Evolutionary conservation across 805 yeast genomes (phyloP).

Genomic region (Candida parachauliodes): DNA sequence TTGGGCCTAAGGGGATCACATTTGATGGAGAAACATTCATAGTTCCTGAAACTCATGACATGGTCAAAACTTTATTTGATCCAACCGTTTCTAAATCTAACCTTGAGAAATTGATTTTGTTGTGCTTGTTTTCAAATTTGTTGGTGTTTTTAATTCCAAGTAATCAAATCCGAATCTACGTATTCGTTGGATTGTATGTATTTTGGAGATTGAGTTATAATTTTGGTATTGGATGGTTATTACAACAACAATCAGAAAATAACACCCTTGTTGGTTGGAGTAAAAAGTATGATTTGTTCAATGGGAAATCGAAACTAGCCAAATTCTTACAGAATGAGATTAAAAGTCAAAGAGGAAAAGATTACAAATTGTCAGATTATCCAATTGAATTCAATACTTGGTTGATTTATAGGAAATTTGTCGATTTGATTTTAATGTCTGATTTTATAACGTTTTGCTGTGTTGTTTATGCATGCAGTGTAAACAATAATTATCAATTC

Average conservation of each 20-base stretch:
- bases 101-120: slow-evolving; percentile 58
- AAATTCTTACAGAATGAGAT: slow-evolving; percentile 33
- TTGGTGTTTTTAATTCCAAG: slow-evolving; percentile 28
- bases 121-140: slow-evolving; percentile 28
- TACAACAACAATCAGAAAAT: slow-evolving; percentile 63
- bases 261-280: slow-evolving; percentile 53
- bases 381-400: slow-evolving; percentile 82
- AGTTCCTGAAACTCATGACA: slow-evolving; percentile 71
- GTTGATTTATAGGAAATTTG: slow-evolving; percentile 74
- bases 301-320: slow-evolving; percentile 32
- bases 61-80: slow-evolving; percentile 78
- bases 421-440: slow-evolving; percentile 79
- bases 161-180: slow-evolving; percentile 21
- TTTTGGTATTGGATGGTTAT: slow-evolving; percentile 71
- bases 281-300: slow-evolving; percentile 22
- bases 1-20: slow-evolving; percentile 41
- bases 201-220: slow-evolving; percentile 78
- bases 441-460: slow-evolving; percentile 76
- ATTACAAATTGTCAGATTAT: slow-evolving; percentile 23
- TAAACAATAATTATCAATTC: slow-evolving; percentile 34
- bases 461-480: slow-evolving; percentile 50
- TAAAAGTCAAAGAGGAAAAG: slow-evolving; percentile 35
- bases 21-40: slow-evolving; percentile 41
- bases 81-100: slow-evolving; percentile 68
- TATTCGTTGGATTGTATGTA: slow-evolving; percentile 54